phyloP scores from a whole-genome alignment of 306 rosid genomes.

The Purshia tridentata region DNA sequence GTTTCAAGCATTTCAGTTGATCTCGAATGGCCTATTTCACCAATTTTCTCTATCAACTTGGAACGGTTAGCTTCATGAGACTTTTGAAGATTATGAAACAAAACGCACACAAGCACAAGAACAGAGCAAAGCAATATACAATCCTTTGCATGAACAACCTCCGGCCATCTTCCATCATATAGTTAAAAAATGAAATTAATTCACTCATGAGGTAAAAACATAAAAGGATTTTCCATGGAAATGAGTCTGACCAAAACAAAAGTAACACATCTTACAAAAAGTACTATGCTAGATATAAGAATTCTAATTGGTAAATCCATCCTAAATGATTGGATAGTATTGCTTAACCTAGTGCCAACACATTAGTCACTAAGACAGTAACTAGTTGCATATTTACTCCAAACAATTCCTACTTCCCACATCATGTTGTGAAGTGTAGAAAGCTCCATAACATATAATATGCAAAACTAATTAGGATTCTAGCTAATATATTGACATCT shows the following conservation, averaged over 20 bases:
- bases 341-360: not conserved
- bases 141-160: no score
- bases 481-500: no score
- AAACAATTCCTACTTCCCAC: not conserved
- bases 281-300: not conserved
- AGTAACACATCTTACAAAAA: not conserved
- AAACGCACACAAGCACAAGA: no score
- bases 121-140: no score
- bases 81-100: not conserved
- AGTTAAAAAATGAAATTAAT: not conserved
- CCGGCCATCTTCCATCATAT: no score
- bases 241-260: not conserved
- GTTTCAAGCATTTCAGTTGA: no score
- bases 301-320: not conserved
- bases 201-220: not conserved
- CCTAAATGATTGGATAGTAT: not conserved
- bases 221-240: not conserved
- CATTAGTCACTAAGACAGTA: not conserved
- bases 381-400: not conserved
- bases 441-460: no score
- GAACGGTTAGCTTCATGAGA: not conserved
- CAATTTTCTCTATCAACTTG: not conserved
- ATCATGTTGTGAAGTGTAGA: no score
- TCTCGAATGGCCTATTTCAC: not conserved
- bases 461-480: no score